Evolutionary conservation across 2,329 filamentous ascomycete genomes (phyloP).

Genomic region (Aspergillus tanneri): DNA sequence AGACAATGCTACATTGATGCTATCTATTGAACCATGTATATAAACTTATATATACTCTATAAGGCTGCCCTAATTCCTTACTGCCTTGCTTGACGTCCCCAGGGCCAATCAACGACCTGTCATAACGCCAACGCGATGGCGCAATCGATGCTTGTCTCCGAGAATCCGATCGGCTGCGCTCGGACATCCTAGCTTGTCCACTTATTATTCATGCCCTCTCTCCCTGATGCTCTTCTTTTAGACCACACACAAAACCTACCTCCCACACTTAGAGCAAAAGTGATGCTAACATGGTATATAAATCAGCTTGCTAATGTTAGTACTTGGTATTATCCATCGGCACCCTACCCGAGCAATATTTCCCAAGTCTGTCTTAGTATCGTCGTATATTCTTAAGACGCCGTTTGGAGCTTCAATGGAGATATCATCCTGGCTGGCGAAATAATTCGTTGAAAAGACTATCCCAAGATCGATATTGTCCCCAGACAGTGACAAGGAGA

Average conservation of each 20-base stretch:
- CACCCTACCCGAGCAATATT: constrained; percentile 19
- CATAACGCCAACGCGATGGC: constrained; percentile 8
- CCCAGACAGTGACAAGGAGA: not conserved
- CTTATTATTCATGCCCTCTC: not conserved
- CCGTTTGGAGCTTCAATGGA: constrained; percentile 16
- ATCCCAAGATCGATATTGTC: not conserved
- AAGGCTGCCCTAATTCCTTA: too few relatives aligned
- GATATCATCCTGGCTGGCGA: constrained; percentile 18
- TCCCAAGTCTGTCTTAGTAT: constrained; percentile 17
- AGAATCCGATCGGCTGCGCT: too few relatives aligned
- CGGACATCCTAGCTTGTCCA: too few relatives aligned
- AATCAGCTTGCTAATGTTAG: not conserved
- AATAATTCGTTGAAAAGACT: constrained; percentile 29
- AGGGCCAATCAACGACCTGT: constrained; percentile 4
- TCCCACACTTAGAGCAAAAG: constrained; percentile 27
- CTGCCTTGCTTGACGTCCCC: not conserved
- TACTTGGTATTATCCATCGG: too few relatives aligned
- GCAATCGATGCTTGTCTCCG: constrained; percentile 5
- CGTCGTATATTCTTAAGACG: constrained; percentile 16
- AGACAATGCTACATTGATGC: too few relatives aligned
- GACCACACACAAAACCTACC: constrained; percentile 13
- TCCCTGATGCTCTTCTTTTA: not conserved
- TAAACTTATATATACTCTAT: not conserved
- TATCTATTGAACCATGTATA: not conserved
- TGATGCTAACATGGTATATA: constrained; percentile 21